Base-by-base conservation (phyloP, 495 filamentous ascomycete species). In the Pyrenopolyporus hunteri region DNA sequence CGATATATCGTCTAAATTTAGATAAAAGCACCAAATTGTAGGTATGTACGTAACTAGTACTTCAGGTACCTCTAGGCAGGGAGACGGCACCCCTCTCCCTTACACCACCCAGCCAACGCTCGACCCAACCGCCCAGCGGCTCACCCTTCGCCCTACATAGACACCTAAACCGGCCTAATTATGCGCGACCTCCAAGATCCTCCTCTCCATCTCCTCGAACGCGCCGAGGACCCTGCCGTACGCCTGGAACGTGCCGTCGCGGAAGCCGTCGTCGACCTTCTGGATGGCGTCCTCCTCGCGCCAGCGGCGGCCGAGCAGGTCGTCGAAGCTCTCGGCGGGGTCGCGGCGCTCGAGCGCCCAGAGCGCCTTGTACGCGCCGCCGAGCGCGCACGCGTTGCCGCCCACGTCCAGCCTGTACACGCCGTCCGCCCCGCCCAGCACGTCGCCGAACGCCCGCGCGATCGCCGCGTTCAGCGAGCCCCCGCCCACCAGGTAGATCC, bases 341-440 rank as follows among this genome's bases (percentile, higher is more conserved):
- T 54, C 68, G 16, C 71, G 66, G 25, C 90, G 76, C 76, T 97
- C 92, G 26, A 90, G 77, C 1, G 87, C 90, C 94, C 94, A 98
- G 0, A 93, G 87, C 43, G 94, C 93, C 76, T 97, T 97, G 72
- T 98, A 97, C n/a, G 93, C 94, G 13, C 91, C 92, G 8, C 93
- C 94, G 6, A 98, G 74, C 14, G 93, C 94, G 73, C 94, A 98
- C 23, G 94, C 93, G 75, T 96, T 97, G 4, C 92, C 91, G n/a
- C 93, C 92, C 17, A 97, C 88, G 72, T 98, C 93, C 2, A 98
- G 83, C 74, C 86, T 86, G 69, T 90, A 98, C 13, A 98, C 89
- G 6, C 94, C 94, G 48, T 98, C 94, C 3, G 78, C 79, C 4
- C 92, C 90, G 17, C 94, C 94, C 2, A 98, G 83, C 6, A 97